Percentiles rank a stretch among this genome's conserved stretches.
phyloP scores from a whole-genome alignment of 345 rosid genomes.

The Turritis glabra region DNA sequence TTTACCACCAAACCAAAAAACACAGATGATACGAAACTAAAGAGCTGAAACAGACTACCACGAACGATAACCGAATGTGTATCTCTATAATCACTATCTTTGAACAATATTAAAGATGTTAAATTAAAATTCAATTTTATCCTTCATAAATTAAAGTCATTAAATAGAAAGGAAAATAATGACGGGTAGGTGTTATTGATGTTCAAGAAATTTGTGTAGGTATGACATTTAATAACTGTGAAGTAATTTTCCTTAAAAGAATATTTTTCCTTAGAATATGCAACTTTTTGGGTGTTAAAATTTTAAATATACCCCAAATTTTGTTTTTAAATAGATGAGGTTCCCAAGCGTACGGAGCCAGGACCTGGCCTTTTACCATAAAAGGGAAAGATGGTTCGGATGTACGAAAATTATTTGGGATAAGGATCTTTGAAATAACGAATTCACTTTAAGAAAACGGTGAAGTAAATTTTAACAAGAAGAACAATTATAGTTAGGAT shows the following conservation, averaged over 20 bases:
- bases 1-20: neutral
- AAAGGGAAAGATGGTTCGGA: constrained; percentile 1
- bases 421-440: constrained; percentile 5
- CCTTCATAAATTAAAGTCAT: neutral
- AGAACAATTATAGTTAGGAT: constrained; percentile 8
- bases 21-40: neutral
- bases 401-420: constrained; percentile 15
- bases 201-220: neutral
- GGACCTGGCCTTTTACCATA: neutral
- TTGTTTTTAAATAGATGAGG: neutral
- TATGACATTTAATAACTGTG: constrained; percentile 6
- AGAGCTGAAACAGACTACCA: neutral
- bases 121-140: neutral
- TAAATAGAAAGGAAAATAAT: neutral
- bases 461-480: constrained; percentile 23
- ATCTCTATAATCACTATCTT: neutral
- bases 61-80: neutral
- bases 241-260: neutral
- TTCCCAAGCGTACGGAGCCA: neutral
- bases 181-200: neutral
- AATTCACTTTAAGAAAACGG: constrained; percentile 1
- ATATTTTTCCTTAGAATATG: constrained; percentile 23
- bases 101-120: neutral
- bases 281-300: constrained; percentile 18
- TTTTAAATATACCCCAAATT: neutral